phyloP scores from a whole-genome alignment of 352 stramenopile species.

The Pythium pyrilobum region DNA sequence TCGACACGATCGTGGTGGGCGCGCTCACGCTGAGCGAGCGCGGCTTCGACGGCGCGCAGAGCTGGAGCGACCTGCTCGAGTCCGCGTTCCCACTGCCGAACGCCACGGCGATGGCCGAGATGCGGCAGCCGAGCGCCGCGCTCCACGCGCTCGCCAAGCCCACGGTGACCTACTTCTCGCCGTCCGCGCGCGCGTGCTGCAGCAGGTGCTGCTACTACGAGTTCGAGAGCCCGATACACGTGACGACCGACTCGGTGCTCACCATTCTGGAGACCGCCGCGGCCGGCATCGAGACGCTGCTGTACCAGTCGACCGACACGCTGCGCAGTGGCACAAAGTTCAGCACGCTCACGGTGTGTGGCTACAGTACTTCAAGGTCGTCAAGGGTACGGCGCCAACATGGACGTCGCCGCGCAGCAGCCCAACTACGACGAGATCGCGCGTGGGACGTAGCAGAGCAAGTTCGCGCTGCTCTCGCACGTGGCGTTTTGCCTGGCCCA shows the following conservation, averaged over 20 bases:
- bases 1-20: not conserved
- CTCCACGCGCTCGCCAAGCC: no score
- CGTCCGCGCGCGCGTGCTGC: no score
- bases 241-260: no score
- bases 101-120: no score
- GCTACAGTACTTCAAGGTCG: not conserved
- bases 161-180: no score
- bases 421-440: not conserved
- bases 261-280: no score
- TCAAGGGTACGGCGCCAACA: not conserved
- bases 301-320: no score
- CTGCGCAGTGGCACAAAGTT: not conserved
- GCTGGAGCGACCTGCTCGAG: no score
- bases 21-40: not conserved
- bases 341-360: not conserved
- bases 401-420: not conserved
- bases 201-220: no score
- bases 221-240: no score
- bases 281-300: no score
- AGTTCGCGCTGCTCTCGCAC: not conserved
- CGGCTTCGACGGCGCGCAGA: not conserved
- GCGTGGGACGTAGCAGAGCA: not conserved
- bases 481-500: not conserved
- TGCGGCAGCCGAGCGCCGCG: no score
- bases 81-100: not conserved